Base-by-base conservation (phyloP, 2,329 filamentous ascomycete species). In the Sporothrix humicola region DNA sequence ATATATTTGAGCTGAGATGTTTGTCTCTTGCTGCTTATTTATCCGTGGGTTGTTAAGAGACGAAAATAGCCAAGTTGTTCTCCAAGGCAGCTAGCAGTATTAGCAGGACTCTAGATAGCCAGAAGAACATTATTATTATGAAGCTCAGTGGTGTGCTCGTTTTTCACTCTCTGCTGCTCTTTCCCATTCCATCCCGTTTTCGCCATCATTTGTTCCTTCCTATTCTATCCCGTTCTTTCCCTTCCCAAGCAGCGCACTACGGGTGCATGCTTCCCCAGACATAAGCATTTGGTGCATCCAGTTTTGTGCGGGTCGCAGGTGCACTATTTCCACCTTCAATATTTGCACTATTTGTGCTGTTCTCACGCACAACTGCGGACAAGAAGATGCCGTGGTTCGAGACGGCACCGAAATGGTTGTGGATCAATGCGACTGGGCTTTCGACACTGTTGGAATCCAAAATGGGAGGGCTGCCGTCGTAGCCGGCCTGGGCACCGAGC, bases 381-480 rank as follows among this genome's bases (percentile, higher is more conserved):
- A 90, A 73, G 76, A 87, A 91, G 17, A 92, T 78, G 5, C 90
- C 91, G 17, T 86, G 82, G 69, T 88, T 86, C 0, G 91, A 90
- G 20, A 91, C 81, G 10, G 87, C 89, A 26, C 91, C 91, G 78
- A 93, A 93, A 73, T 86, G 84, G 37, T 81, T 81, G 3, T 75
- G 76, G 3, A 80, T 48, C 10, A 83, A 37, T 6, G 66, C 26
- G 42, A 48, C 31, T 12, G 69, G 23, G 13, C 15, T 12, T 20
- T n/a, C 8, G 17, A 5, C 17, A n/a, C 26, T 17, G 0, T 17
- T 0, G 15, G 2, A 23, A 56, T 63, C 37, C 61, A 48, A 23
- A 46, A 48, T 31, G 26, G 68, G 10, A 20, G n/a, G 52, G 42
- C 63, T 58, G 73, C 56, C 31, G 23, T 71, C 72, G 63, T 61